Conservation (phyloP, 768 basidiomycete genomes). For the Mycena belliarum region DNA sequence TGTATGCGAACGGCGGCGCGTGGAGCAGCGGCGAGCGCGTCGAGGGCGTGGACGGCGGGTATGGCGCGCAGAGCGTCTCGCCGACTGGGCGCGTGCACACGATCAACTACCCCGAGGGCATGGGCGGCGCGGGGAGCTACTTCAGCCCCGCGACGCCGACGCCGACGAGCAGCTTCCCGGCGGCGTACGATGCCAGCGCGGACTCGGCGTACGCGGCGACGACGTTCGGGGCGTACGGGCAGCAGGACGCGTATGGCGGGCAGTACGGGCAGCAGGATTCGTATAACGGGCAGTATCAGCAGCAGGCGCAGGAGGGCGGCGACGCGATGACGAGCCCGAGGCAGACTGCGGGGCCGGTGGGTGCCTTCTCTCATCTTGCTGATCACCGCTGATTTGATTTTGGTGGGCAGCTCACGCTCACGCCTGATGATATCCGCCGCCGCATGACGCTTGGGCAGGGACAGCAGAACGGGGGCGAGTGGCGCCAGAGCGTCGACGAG, state of each 20-base stretch:
- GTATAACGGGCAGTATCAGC: no score
- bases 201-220: neutral
- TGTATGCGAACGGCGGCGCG: slow-evolving; percentile 12
- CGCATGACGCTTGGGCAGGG: slow-evolving; percentile 34
- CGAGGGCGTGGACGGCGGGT: neutral
- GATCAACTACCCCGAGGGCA: neutral
- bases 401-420: slow-evolving; percentile 45
- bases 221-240: neutral
- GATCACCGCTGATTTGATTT: slow-evolving; percentile 16
- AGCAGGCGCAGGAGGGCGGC: neutral
- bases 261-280: no score
- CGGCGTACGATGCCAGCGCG: no score
- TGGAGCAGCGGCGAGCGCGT: slow-evolving; percentile 11
- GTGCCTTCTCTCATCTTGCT: neutral
- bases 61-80: neutral
- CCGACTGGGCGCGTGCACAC: neutral
- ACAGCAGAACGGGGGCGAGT: slow-evolving; percentile 2
- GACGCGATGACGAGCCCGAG: neutral
- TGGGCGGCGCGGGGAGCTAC: neutral
- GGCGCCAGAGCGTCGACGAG: slow-evolving; percentile 45
- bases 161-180: neutral
- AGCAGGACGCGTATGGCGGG: no score
- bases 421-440: slow-evolving; percentile 62
- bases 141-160: neutral
- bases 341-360: neutral